Evolutionary conservation across 2,329 filamentous ascomycete species (phyloP), one percentile per base, ranked within the genome.

Genomic region (Sarocladium kiliense): DNA sequence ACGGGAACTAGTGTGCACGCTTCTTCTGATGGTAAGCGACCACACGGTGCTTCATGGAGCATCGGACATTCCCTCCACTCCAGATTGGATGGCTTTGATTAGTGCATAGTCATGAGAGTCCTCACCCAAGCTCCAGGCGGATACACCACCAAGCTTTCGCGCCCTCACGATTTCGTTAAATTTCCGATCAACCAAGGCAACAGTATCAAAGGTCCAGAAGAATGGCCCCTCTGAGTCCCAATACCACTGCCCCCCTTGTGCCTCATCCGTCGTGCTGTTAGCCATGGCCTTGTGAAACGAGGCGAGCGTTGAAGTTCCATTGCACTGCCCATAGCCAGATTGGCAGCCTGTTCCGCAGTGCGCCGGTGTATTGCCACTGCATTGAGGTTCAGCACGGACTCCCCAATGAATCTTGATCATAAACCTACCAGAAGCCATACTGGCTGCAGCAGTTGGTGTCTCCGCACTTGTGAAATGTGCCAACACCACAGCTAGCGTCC

Each of bases 141-240:
- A 76, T 9, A 78, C 72, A 3, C 80, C 78, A 3, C 77, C 78
- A 1, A 82, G 62, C 0, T 65, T 65, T 55, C 71, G 69, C 18
- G 65, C 64, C 21, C 63, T 60, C 11, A 80, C 67, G 42, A 79
- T 75, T 1, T 72, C 62, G 1, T 68, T 58, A 47, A 81, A 76
- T 66, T 82, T 83, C 44, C 66, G 57, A 1, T 62, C 34, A 25
- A 83, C 77, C 1, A 77, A 66, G n/a, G 72, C 69, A 0, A 75
- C 66, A 0, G 75, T 80, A 54, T 83, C 80, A 76, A 77, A 82
- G 1, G 76, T 76, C 80, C 79, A 83, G 68, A 78, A 82, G 34
- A 80, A 61, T 4, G 67, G 64, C 21, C 71, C 70, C 2, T 63
- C 58, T 0, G 65, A 30, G 58, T 84, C 78, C 71, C 75, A 80